Evolutionary conservation across 129 eudicot species (phyloP), one percentile per base, ranked within the genome.

Genomic region (Lactuca sativa): DNA sequence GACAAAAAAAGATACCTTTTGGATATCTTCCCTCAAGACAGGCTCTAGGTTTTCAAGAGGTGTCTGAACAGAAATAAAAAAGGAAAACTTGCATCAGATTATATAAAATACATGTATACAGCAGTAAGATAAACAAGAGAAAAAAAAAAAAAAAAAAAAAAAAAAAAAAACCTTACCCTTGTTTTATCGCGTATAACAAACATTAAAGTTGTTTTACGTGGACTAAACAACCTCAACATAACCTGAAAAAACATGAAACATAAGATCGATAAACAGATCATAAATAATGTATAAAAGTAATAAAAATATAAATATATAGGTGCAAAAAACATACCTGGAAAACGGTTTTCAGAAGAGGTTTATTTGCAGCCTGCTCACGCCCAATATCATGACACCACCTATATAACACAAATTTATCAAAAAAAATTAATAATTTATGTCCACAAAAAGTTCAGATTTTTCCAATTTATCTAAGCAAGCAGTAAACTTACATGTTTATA

Each of bases 161-260:
- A 40, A 6, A 8, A n/a, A 15, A 58, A 17, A 16, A 56, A 79
- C 75, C 89, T 52, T 86, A 90, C 99, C 93, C 80, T 87, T 41
- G 97, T 90, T 81, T 95, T 95, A 81, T 95, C 99, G 69, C 99
- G 99, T 47, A 95, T 90, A 25, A 95, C 97, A 67, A 95, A 95
- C 96, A 95, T 82, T 67, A 95, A 83, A 68, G 99, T 95, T 63
- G 99, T 95, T 83, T 90, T 95, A 33, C 99, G 97, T 36, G 99
- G 99, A 74, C 99, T 95, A 74, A 95, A 95, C 75, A 95, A 88
- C 59, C 99, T 85, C 90, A 95, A 77, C 99, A 95, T 95, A 68
- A 88, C 99, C 99, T 95, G 82, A 62, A 78, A 10, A 73, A 59
- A 41, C 69, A 51, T 31, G 33, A 56, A 74, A 4, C 69, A 59